A percentile compares a stretch with the other conserved stretches of the same genome.
Evolutionary conservation across 1,139 yeast genomes (phyloP).

Genomic region (Kurtzmaniella quercitrusa): DNA sequence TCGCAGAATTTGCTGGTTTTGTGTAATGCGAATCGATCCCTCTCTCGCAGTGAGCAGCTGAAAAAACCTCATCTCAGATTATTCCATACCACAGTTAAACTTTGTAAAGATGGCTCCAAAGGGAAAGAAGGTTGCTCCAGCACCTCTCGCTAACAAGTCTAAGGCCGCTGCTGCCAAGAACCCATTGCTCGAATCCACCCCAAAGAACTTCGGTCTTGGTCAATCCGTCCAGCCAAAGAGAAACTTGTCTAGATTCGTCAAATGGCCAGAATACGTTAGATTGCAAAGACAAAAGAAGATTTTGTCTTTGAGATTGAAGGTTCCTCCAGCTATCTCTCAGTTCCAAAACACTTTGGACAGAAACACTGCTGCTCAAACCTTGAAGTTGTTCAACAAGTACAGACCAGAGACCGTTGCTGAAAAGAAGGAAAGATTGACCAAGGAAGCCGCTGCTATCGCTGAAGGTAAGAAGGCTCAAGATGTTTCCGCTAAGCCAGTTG

Average conservation of each 20-base stretch:
- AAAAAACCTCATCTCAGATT: not conserved
- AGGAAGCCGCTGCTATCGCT: conserved; percentile 98
- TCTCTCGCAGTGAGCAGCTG: not conserved
- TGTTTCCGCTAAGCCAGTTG: conserved; percentile 92
- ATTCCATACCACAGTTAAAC: conserved; percentile 1
- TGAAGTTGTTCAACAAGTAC: conserved; percentile 97
- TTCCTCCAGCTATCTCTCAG: conserved; percentile 97
- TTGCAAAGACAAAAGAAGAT: conserved; percentile 85
- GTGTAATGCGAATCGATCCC: not conserved
- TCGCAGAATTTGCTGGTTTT: not conserved
- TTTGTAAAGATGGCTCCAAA: conserved; percentile 40
- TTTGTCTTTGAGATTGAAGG: conserved; percentile 91
- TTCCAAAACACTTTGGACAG: conserved; percentile 94
- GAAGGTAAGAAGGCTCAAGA: conserved; percentile 96
- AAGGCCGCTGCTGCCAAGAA: conserved; percentile 46
- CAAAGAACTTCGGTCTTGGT: conserved; percentile 96
- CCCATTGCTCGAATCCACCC: conserved; percentile 83
- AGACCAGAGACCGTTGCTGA: conserved; percentile 96
- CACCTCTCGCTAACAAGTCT: conserved; percentile 62
- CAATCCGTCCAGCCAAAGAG: conserved; percentile 93
- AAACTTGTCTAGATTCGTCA: conserved; percentile 92
- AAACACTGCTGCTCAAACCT: conserved; percentile 95
- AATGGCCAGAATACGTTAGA: conserved; percentile 98
- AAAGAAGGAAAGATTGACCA: conserved; percentile 98
- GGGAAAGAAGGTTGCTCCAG: conserved; percentile 86